Conservation (phyloP, 805 yeast genomes). For the Debaryomyces castellii region DNA sequence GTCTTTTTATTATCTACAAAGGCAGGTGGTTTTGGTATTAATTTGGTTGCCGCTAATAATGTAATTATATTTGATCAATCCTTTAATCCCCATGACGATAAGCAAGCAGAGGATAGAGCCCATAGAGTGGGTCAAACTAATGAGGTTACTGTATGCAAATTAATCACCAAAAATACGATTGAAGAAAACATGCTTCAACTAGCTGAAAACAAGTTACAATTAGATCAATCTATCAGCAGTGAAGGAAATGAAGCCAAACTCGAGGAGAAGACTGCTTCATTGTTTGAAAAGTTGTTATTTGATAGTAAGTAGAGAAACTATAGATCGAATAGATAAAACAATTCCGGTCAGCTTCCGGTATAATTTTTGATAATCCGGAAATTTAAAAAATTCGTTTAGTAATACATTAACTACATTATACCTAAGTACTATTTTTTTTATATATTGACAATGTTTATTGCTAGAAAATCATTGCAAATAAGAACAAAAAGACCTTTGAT, state of each 20-base stretch:
- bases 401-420: not conserved
- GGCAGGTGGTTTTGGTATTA: constrained; percentile 99
- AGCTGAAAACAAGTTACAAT: constrained; percentile 87
- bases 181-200: constrained; percentile 86
- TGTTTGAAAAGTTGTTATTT: constrained; percentile 51
- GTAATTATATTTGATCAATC: constrained; percentile 91
- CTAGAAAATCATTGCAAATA: not conserved
- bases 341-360: not conserved
- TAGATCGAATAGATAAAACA: constrained; percentile 8
- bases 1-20: constrained; percentile 88
- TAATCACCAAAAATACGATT: constrained; percentile 72
- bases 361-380: not conserved
- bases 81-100: constrained; percentile 97
- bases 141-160: constrained; percentile 75
- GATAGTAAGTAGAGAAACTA: constrained; percentile 10
- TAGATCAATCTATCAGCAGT: constrained; percentile 65
- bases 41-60: constrained; percentile 89
- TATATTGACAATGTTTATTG: not conserved
- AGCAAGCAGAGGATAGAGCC: constrained; percentile 98
- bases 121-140: constrained; percentile 94
- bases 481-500: not conserved
- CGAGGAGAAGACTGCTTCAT: constrained; percentile 53
- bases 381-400: not conserved
- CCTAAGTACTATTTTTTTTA: not conserved
- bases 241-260: constrained; percentile 38